A percentile compares a stretch with the other conserved stretches of the same genome.
phyloP scores from a whole-genome alignment of 176 grass and related monocot genomes.

The Zea mays region DNA sequence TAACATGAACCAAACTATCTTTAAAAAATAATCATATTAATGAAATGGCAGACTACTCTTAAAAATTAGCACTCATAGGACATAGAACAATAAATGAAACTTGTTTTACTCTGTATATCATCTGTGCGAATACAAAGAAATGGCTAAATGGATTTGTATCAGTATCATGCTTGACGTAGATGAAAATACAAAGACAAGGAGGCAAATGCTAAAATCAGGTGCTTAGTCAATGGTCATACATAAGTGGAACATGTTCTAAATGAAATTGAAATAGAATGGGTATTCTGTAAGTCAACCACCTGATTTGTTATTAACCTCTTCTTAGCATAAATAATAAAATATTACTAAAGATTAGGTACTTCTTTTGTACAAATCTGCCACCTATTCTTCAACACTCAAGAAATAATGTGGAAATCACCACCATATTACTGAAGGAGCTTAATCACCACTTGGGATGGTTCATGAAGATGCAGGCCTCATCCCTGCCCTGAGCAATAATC shows the following conservation, averaged over 20 bases:
- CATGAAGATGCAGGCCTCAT: slow-evolving; percentile 26
- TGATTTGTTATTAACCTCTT: background rate
- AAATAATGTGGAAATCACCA: slow-evolving; percentile 11
- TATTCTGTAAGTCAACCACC: background rate
- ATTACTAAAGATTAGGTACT: background rate
- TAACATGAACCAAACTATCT: background rate
- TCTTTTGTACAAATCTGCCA: background rate
- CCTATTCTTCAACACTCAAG: background rate
- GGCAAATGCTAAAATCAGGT: background rate
- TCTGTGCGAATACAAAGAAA: background rate
- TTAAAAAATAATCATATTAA: slow-evolving; percentile 12
- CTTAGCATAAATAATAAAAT: slow-evolving; percentile 5
- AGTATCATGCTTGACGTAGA: background rate
- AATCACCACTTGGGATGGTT: background rate
- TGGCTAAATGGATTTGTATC: background rate
- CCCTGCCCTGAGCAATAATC: slow-evolving; percentile 12
- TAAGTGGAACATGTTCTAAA: background rate
- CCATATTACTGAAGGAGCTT: slow-evolving; percentile 10
- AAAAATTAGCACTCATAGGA: background rate
- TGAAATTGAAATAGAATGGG: background rate
- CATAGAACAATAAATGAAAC: background rate
- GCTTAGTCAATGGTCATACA: background rate
- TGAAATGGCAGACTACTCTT: background rate
- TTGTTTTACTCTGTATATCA: background rate
- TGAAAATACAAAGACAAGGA: slow-evolving; percentile 19